Evolutionary conservation across 1,284 basidiomycete species (phyloP), one percentile per base, ranked within the genome.

Genomic region (Papiliotrema laurentii): DNA sequence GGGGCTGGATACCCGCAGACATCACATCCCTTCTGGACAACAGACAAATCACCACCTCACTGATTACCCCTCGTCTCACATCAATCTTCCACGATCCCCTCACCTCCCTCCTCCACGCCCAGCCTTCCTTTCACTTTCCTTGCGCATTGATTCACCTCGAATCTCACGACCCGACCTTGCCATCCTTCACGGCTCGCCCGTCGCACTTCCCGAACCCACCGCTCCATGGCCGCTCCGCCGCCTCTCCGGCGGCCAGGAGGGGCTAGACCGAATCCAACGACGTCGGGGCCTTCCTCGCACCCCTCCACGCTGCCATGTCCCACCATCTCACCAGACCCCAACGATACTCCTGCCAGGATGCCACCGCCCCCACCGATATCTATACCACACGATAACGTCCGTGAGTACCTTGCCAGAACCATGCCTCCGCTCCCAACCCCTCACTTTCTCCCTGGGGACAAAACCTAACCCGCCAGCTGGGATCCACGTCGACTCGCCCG

Each of bases 351-450:
- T 16, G 31, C 41, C 18, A 42, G 38, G 27, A 43, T 41, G 26
- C 48, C 54, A n/a, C 50, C 54, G 5, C 61, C 67, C 16, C 64
- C 67, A 1, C 61, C 60, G 43, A 51, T 74, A 4, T 50, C 47
- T 38, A 74, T 74, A 25, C 72, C 72, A 7, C 31, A 47, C 21
- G 72, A 66, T 33, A 74, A 74, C 49, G 68, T 74, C 55, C 72
- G 72, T 74, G 56, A 71, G 72, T 72, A 1, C 0, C 13, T 18
- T 31, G 19, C 24, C 16, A 36, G 24, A 5, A 7, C 25, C 25
- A 35, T 44, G 27, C 28, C 36, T 21, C 35, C 46, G 36, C 16
- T n/a, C n/a, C 14, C 6, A 13, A 22, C 19, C 22, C n/a, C 14
- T n/a, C 4, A 26, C 39, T 9, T 18, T 14, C 22, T 33, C 33